Conservation (phyloP, 1,139 yeast genomes). For the Nakaseomyces nivariensis region DNA sequence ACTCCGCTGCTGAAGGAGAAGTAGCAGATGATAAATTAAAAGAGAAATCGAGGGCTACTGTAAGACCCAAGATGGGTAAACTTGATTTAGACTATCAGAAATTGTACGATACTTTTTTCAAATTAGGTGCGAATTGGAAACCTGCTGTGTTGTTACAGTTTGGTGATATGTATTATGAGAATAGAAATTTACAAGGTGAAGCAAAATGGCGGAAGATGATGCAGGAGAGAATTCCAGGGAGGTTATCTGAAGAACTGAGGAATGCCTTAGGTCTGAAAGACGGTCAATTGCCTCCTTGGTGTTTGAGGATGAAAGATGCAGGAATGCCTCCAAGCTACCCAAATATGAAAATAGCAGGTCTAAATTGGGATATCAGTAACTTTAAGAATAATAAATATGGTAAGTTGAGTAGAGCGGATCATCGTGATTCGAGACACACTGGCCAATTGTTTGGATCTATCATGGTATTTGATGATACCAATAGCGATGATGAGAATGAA, state of each 20-base stretch:
- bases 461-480: constrained; percentile 13
- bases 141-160: constrained; percentile 50
- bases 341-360: constrained; percentile 49
- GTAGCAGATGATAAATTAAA: constrained; percentile 52
- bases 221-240: constrained; percentile 54
- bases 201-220: constrained; percentile 29
- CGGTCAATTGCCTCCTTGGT: constrained; percentile 75
- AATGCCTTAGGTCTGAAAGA: constrained; percentile 63
- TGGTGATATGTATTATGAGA: constrained; percentile 80
- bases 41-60: constrained; percentile 71
- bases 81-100: constrained; percentile 81
- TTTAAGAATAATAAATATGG: constrained; percentile 30
- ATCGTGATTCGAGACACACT: constrained; percentile 1
- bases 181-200: constrained; percentile 49
- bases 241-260: constrained; percentile 46
- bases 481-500: background rate
- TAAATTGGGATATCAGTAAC: constrained; percentile 30
- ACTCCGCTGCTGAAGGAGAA: constrained; percentile 30
- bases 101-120: constrained; percentile 79
- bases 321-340: constrained; percentile 88
- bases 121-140: constrained; percentile 49
- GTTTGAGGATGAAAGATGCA: constrained; percentile 51
- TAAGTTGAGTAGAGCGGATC: constrained; percentile 16
- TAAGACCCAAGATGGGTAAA: constrained; percentile 83
- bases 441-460: constrained; percentile 17